Evolutionary conservation across 352 stramenopile genomes (phyloP).

Genomic region (Globisporangium orthogonon): DNA sequence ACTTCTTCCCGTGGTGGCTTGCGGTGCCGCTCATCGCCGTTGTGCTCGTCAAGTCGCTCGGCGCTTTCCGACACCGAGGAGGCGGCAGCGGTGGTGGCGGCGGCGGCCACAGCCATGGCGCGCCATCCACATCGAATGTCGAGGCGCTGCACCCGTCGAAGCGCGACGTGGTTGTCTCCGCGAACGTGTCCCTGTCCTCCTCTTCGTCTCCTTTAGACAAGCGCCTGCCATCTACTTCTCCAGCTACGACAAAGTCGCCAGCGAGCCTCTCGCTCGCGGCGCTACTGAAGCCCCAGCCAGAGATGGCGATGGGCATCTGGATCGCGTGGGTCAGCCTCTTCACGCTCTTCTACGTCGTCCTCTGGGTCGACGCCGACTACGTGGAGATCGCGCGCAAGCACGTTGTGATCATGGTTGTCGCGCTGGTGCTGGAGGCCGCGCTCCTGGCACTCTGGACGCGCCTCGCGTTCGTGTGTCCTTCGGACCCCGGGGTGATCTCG

Average conservation of each 20-base stretch:
- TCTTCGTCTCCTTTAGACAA: too few relatives aligned
- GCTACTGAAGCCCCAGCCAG: constrained; percentile 41
- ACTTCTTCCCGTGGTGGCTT: constrained; percentile 69
- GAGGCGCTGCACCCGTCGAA: constrained; percentile 39
- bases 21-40: constrained; percentile 52
- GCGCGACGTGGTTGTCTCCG: constrained; percentile 22
- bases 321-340: constrained; percentile 68
- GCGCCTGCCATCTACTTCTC: constrained; percentile 13
- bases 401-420: constrained; percentile 29
- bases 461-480: constrained; percentile 48
- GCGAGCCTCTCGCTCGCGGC: constrained; percentile 4
- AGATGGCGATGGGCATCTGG: constrained; percentile 78
- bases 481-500: constrained; percentile 45
- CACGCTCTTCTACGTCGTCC: constrained; percentile 55
- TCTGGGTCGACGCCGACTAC: constrained; percentile 49
- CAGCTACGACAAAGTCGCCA: constrained; percentile 6
- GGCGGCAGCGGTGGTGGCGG: constrained; percentile 6
- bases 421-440: constrained; percentile 31
- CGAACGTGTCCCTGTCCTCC: constrained; percentile 16
- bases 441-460: constrained; percentile 47
- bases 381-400: constrained; percentile 23
- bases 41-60: constrained; percentile 40
- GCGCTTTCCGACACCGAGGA: constrained; percentile 27
- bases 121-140: constrained; percentile 26
- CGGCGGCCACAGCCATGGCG: constrained; percentile 39